These are phyloP conservation scores for Grigorovia humatica DNA, from an alignment of 805 yeast species.

Conservation along the genomic window DNA sequence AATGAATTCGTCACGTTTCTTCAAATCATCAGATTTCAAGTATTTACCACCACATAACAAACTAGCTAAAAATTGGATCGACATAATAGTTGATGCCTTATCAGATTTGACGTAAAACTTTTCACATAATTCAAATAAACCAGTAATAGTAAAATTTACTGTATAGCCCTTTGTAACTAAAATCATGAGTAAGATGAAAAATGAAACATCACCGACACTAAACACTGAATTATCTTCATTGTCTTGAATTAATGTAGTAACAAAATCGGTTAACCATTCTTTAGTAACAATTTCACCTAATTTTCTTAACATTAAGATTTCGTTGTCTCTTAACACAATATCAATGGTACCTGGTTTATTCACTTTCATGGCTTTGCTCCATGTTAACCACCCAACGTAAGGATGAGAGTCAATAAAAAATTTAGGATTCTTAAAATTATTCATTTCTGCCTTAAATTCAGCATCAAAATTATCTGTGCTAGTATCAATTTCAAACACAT, in stretches of 20 bases:
- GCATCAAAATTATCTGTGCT: slow-evolving; percentile 30
- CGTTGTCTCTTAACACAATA: slow-evolving; percentile 31
- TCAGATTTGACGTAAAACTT: slow-evolving; percentile 56
- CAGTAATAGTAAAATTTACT: slow-evolving; percentile 34
- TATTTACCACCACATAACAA: slow-evolving; percentile 42
- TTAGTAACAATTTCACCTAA: slow-evolving; percentile 41
- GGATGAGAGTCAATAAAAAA: slow-evolving; percentile 51
- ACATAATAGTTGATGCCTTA: slow-evolving; percentile 66
- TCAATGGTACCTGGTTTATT: slow-evolving; percentile 24
- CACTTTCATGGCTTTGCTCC: slow-evolving; percentile 52
- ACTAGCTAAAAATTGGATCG: slow-evolving; percentile 63
- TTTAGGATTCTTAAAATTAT: slow-evolving; percentile 35
- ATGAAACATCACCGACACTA: slow-evolving; percentile 53
- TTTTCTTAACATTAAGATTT: slow-evolving; percentile 31
- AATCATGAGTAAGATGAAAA: slow-evolving; percentile 43
- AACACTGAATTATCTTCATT: slow-evolving; percentile 62
- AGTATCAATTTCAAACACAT: slow-evolving; percentile 36
- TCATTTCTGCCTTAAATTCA: slow-evolving; percentile 42
- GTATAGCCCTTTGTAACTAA: slow-evolving; percentile 37
- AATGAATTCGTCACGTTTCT: slow-evolving; percentile 38
- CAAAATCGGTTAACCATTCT: slow-evolving; percentile 47
- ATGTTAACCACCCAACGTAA: slow-evolving; percentile 62
- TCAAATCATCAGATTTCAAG: slow-evolving; percentile 28
- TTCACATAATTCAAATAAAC: slow-evolving; percentile 42
- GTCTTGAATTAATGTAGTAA: slow-evolving; percentile 48